Evolutionary conservation across 2,329 filamentous ascomycete species (phyloP).

Genomic region (Scytalidium sp.): DNA sequence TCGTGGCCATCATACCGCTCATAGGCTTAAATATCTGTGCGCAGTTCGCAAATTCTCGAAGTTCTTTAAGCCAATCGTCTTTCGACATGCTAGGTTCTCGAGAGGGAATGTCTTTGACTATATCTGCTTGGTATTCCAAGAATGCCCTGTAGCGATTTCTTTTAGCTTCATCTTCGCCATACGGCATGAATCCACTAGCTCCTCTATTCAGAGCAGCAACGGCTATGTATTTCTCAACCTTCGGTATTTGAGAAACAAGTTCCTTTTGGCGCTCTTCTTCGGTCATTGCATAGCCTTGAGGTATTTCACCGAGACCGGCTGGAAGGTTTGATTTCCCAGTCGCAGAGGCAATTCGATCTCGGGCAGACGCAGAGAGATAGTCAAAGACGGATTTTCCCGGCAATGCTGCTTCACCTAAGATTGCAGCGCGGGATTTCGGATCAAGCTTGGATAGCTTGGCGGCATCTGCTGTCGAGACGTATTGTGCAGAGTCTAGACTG

Average conservation of each 20-base stretch:
- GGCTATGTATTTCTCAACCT: conserved; percentile 64
- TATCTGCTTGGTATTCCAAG: conserved; percentile 72
- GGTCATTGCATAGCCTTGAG: conserved; percentile 59
- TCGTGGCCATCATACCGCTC: conserved; percentile 86
- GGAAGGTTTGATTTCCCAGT: conserved; percentile 78
- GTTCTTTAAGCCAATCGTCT: conserved; percentile 77
- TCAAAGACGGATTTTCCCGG: conserved; percentile 96
- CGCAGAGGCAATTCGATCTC: conserved; percentile 71
- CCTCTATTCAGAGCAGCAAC: conserved; percentile 66
- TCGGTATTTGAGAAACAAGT: conserved; percentile 57
- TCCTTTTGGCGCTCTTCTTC: conserved; percentile 61
- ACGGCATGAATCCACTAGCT: conserved; percentile 71
- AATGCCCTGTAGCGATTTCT: conserved; percentile 77
- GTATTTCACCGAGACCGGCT: conserved; percentile 71
- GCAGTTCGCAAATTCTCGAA: conserved; percentile 69
- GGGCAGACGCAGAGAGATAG: conserved; percentile 74
- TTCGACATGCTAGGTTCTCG: conserved; percentile 40
- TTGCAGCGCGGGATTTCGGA: conserved; percentile 70
- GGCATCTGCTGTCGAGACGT: conserved; percentile 70
- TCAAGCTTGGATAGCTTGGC: conserved; percentile 75
- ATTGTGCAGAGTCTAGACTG: conserved; percentile 34
- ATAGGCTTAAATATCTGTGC: conserved; percentile 87
- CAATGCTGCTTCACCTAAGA: conserved; percentile 76
- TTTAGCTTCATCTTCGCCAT: conserved; percentile 78
- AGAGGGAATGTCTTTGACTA: conserved; percentile 55